Conservation (phyloP, 2,329 filamentous ascomycete genomes). For the Colletotrichum sp. region DNA sequence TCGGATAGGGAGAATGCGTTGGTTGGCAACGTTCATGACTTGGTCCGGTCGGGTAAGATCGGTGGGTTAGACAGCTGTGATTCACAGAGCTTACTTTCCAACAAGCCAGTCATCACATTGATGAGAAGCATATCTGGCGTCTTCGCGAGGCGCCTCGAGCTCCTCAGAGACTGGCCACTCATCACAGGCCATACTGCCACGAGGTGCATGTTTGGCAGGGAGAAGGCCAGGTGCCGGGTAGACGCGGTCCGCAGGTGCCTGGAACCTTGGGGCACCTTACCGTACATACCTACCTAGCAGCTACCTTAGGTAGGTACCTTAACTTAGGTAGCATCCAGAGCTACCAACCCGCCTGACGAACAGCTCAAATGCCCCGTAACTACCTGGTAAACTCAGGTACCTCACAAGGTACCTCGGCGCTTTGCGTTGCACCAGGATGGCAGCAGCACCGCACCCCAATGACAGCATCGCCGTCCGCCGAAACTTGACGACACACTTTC, state of each 20-base stretch:
- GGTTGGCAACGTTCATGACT: neutral
- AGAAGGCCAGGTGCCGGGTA: neutral
- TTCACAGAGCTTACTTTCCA: neutral
- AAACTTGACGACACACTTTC: slow-evolving; percentile 12
- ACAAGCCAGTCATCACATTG: neutral
- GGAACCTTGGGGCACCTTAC: neutral
- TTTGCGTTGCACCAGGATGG: slow-evolving; percentile 7
- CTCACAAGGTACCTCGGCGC: neutral
- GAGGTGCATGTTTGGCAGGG: neutral
- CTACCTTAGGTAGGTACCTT: neutral
- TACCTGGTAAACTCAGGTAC: neutral
- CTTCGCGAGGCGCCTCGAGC: neutral
- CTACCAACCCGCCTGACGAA: neutral
- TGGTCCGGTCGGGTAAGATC: neutral
- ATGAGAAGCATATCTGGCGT: neutral
- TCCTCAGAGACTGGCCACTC: neutral
- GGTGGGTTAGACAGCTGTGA: neutral
- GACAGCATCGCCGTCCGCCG: slow-evolving; percentile 11
- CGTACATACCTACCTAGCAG: neutral
- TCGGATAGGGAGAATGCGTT: neutral
- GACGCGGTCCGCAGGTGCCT: neutral
- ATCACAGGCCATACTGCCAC: neutral
- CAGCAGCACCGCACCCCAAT: slow-evolving; percentile 14
- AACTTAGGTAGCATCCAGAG: neutral
- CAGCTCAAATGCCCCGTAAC: neutral